Evolutionary conservation across 805 yeast genomes (phyloP).

Genomic region (Novakomyces olei): DNA sequence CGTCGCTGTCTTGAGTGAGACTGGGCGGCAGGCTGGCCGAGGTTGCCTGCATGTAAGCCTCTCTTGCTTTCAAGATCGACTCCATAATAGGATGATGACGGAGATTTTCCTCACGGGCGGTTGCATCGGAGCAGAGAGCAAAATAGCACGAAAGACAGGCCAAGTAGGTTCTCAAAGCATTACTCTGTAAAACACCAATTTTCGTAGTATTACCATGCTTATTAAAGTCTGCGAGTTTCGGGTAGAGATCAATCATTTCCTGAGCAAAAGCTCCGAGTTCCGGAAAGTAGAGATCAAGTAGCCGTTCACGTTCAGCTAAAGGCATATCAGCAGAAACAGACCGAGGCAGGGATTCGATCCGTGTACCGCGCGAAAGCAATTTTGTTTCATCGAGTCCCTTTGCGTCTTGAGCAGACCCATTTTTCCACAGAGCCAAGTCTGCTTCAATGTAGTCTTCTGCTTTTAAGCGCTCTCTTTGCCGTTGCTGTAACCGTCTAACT

Average conservation of each 20-base stretch:
- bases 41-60: background rate
- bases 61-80: slow-evolving; percentile 1
- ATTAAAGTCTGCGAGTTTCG: background rate
- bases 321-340: slow-evolving; percentile 24
- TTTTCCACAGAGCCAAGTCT: slow-evolving; percentile 57
- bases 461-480: slow-evolving; percentile 50
- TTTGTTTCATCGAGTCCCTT: slow-evolving; percentile 20
- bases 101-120: slow-evolving; percentile 2
- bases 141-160: slow-evolving; percentile 1
- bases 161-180: slow-evolving; percentile 1
- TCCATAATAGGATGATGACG: slow-evolving; percentile 3
- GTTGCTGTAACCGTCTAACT: slow-evolving; percentile 67
- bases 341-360: slow-evolving; percentile 18
- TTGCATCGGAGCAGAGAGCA: background rate
- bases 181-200: background rate
- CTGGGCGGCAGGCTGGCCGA: background rate
- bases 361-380: too few relatives aligned
- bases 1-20: slow-evolving; percentile 1
- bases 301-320: slow-evolving; percentile 25
- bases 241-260: slow-evolving; percentile 23
- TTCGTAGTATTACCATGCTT: background rate
- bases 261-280: slow-evolving; percentile 59
- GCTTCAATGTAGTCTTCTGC: slow-evolving; percentile 60
- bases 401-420: slow-evolving; percentile 19
- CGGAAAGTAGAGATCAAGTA: slow-evolving; percentile 47